phyloP scores from a whole-genome alignment of 305 asterid genomes.

The Fraxinus nigra region DNA sequence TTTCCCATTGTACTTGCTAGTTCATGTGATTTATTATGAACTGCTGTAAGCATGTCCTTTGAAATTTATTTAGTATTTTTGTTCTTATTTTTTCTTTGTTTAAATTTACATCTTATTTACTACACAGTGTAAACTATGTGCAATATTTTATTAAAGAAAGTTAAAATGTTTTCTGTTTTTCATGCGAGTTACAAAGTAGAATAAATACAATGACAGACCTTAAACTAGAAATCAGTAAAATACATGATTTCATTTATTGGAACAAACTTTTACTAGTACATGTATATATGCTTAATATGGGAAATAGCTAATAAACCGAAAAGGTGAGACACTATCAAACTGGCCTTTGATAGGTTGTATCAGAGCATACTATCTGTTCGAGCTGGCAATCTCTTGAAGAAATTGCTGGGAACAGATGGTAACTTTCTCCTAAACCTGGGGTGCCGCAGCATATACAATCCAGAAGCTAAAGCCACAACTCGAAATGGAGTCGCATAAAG shows the following conservation, averaged over 20 bases:
- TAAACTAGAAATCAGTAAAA: not conserved
- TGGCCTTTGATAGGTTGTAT: not conserved
- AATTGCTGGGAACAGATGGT: conserved; percentile 49
- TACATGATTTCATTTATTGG: not conserved
- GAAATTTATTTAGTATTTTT: not conserved
- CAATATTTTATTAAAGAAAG: not conserved
- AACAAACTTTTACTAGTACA: not conserved
- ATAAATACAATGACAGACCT: not conserved
- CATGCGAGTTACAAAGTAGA: not conserved
- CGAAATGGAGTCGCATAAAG: conserved; percentile 47
- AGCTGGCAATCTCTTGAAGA: conserved; percentile 47
- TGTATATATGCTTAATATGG: not conserved
- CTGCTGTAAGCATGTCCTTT: not conserved
- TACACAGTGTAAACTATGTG: no score
- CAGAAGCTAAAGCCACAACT: conserved; percentile 38
- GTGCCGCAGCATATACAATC: conserved; percentile 42
- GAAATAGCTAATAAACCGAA: not conserved
- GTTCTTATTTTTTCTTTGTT: not conserved
- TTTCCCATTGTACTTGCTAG: not conserved
- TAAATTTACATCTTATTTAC: not conserved
- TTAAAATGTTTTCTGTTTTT: not conserved
- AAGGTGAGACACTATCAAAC: not conserved
- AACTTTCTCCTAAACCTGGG: conserved; percentile 52
- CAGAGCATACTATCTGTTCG: conserved; percentile 44
- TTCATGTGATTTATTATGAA: not conserved